A percentile compares a stretch with the other conserved stretches of the same genome.
Conservation (phyloP, 768 basidiomycete species). For the Boletus sensibilis region DNA sequence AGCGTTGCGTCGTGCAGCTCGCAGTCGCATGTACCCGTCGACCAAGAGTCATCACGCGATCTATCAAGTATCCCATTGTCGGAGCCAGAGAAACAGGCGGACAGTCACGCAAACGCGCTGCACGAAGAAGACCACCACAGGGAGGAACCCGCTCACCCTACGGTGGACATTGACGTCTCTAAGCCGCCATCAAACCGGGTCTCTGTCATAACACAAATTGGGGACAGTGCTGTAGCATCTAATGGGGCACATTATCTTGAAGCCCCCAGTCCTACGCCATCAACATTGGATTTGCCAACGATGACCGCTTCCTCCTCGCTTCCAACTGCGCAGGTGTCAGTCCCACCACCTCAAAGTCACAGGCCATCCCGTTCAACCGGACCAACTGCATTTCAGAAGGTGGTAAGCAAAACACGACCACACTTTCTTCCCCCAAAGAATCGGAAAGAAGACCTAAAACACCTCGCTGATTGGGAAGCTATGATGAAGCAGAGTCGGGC, state of each 20-base stretch:
- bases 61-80: constrained; percentile 30
- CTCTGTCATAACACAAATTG: constrained; percentile 8
- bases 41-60: constrained; percentile 13
- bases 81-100: not conserved
- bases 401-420: constrained; percentile 83
- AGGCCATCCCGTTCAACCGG: constrained; percentile 54
- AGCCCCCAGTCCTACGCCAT: constrained; percentile 4
- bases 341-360: constrained; percentile 30
- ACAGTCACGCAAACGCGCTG: not conserved
- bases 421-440: constrained; percentile 81
- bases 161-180: constrained; percentile 46
- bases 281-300: constrained; percentile 21
- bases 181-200: constrained; percentile 34
- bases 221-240: not conserved
- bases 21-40: constrained; percentile 22
- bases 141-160: constrained; percentile 35
- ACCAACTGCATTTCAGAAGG: constrained; percentile 73
- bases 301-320: constrained; percentile 33
- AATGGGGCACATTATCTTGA: not conserved
- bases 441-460: constrained; percentile 74
- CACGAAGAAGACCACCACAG: constrained; percentile 3
- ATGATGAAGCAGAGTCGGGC: constrained; percentile 84
- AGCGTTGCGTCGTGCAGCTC: constrained; percentile 21
- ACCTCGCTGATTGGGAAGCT: constrained; percentile 79
- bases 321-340: constrained; percentile 22